phyloP scores from a whole-genome alignment of 805 yeast genomes.

The Komagataella mondaviorum region DNA sequence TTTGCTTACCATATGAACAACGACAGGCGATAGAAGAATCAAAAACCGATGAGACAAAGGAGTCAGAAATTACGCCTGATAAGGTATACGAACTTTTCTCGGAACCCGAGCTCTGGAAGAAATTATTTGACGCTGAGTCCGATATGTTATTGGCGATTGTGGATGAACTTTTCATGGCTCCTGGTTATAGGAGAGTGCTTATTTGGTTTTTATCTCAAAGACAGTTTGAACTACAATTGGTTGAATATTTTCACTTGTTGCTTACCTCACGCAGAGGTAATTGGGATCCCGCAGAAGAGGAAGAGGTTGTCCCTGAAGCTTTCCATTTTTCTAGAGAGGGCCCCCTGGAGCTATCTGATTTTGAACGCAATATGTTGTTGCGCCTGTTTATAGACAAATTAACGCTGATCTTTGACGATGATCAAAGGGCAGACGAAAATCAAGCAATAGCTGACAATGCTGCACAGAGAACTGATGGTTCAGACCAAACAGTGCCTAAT shows the following conservation, averaged over 20 bases:
- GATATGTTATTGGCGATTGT: slow-evolving; percentile 38
- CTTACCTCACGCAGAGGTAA: slow-evolving; percentile 44
- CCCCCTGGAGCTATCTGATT: slow-evolving; percentile 32
- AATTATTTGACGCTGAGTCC: slow-evolving; percentile 36
- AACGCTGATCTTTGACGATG: slow-evolving; percentile 2
- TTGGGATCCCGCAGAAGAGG: slow-evolving; percentile 4
- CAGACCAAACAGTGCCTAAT: background rate
- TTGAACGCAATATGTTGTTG: slow-evolving; percentile 52
- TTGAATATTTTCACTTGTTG: slow-evolving; percentile 52
- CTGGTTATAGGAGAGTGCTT: slow-evolving; percentile 46
- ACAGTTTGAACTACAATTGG: slow-evolving; percentile 37
- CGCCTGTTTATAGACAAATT: slow-evolving; percentile 41
- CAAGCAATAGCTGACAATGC: background rate
- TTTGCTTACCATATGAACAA: slow-evolving; percentile 13
- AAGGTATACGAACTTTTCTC: slow-evolving; percentile 33
- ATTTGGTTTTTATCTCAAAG: slow-evolving; percentile 60
- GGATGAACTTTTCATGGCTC: slow-evolving; percentile 62
- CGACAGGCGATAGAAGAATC: slow-evolving; percentile 10
- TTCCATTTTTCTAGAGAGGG: slow-evolving; percentile 46
- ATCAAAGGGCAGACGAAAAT: slow-evolving; percentile 5
- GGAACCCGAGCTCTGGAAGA: slow-evolving; percentile 31
- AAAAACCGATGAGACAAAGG: slow-evolving; percentile 8
- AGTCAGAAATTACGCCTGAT: slow-evolving; percentile 27
- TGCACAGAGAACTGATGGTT: background rate
- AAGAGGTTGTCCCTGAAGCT: slow-evolving; percentile 6